Conservation (phyloP, 768 basidiomycete species). For the Hericium coralloides region DNA sequence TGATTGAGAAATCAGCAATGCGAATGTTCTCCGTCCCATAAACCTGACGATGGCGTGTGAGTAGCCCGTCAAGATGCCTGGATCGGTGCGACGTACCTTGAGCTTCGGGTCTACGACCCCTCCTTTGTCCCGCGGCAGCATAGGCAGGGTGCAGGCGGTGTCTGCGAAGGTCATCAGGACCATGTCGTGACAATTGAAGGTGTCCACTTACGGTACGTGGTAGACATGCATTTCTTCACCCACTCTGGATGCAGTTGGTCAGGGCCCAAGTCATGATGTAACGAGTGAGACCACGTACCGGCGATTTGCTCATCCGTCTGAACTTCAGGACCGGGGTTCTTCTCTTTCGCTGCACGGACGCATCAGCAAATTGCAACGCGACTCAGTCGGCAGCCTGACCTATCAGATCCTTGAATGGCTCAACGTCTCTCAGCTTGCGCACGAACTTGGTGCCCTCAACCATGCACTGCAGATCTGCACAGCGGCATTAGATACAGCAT, state of each 20-base stretch:
- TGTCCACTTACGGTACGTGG: slow-evolving; percentile 16
- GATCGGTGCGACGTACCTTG: slow-evolving; percentile 22
- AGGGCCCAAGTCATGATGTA: not conserved
- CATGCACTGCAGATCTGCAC: slow-evolving; percentile 5
- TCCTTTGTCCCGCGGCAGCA: slow-evolving; percentile 41
- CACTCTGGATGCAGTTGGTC: slow-evolving; percentile 9
- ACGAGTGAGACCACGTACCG: not conserved
- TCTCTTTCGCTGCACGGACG: slow-evolving; percentile 16
- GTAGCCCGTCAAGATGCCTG: not conserved
- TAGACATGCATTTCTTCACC: slow-evolving; percentile 16
- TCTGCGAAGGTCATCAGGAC: slow-evolving; percentile 22
- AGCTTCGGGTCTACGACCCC: slow-evolving; percentile 44
- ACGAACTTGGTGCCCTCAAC: slow-evolving; percentile 15
- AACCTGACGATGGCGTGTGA: slow-evolving; percentile 23
- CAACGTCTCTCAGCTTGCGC: slow-evolving; percentile 9
- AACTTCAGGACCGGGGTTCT: slow-evolving; percentile 22
- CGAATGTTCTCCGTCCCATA: slow-evolving; percentile 52
- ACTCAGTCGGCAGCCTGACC: no score
- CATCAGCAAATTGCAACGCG: not conserved
- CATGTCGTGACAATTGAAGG: not conserved
- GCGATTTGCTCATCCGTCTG: slow-evolving; percentile 21
- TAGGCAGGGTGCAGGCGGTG: slow-evolving; percentile 39
- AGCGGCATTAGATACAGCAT: no score
- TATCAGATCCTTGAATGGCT: slow-evolving; percentile 12
- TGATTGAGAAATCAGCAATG: slow-evolving; percentile 43